Percentiles rank a stretch among this genome's conserved stretches.
phyloP scores from a whole-genome alignment of 805 yeast genomes.

The Metschnikowia aberdeeniae region DNA sequence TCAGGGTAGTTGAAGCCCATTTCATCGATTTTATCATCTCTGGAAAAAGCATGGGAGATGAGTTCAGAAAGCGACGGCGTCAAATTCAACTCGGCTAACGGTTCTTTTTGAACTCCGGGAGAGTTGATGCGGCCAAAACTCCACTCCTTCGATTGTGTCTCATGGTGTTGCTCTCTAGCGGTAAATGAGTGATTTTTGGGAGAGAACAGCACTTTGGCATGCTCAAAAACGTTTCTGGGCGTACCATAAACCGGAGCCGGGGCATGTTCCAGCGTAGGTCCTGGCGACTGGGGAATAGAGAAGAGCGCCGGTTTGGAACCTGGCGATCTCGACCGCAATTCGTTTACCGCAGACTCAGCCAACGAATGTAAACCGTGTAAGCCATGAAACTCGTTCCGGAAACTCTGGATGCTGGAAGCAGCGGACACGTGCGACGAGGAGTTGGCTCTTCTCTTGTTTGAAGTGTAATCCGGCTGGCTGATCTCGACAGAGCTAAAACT shows the following conservation, averaged over 20 bases:
- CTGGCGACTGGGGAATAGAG: slow-evolving; percentile 1
- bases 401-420: slow-evolving; percentile 9
- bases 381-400: slow-evolving; percentile 14
- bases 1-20: slow-evolving; percentile 12
- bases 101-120: slow-evolving; percentile 7
- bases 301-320: slow-evolving; percentile 3
- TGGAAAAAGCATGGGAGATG: slow-evolving; percentile 31
- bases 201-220: too few species aligned
- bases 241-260: neutral
- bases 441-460: slow-evolving; percentile 17
- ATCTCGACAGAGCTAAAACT: slow-evolving; percentile 13
- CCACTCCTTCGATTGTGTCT: slow-evolving; percentile 10
- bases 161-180: neutral
- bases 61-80: slow-evolving; percentile 39
- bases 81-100: slow-evolving; percentile 21
- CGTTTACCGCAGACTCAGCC: slow-evolving; percentile 36
- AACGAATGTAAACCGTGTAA: slow-evolving; percentile 25
- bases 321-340: slow-evolving; percentile 13
- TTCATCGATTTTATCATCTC: slow-evolving; percentile 17
- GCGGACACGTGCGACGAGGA: slow-evolving; percentile 16
- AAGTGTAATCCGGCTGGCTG: neutral
- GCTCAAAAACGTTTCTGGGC: neutral
- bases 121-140: neutral
- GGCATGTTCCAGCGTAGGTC: neutral
- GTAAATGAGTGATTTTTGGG: neutral